A percentile compares a stretch with the other conserved stretches of the same genome.
These are phyloP conservation scores for Rhodocollybia butyracea DNA, from an alignment of 768 basidiomycete species.

Conservation along the genomic window DNA sequence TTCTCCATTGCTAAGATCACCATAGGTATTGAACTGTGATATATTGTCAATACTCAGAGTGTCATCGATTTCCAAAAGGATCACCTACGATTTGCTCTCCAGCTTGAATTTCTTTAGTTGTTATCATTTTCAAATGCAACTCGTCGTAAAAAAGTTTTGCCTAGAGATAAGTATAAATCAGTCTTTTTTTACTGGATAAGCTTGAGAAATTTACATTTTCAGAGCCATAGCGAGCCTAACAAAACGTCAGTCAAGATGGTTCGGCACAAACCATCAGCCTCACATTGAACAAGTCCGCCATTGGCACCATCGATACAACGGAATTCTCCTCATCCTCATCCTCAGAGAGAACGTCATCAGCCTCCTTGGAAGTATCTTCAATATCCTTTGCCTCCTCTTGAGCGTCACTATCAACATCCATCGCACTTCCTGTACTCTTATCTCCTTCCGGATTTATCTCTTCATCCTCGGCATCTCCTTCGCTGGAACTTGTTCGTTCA, in stretches of 20 bases:
- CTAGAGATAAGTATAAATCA: constrained; percentile 34
- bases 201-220: constrained; percentile 65
- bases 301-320: constrained; percentile 86
- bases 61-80: not conserved
- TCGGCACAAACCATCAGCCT: not conserved
- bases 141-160: constrained; percentile 84
- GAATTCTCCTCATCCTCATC: constrained; percentile 47
- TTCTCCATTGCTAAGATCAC: constrained; percentile 88
- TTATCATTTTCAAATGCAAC: constrained; percentile 69
- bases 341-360: constrained; percentile 13
- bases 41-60: not conserved
- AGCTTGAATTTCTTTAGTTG: constrained; percentile 66
- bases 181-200: not conserved
- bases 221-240: constrained; percentile 63
- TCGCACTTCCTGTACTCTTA: constrained; percentile 33
- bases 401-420: constrained; percentile 43
- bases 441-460: constrained; percentile 24
- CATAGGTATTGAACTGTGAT: constrained; percentile 90
- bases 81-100: constrained; percentile 85
- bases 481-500: constrained; percentile 40
- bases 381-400: constrained; percentile 5
- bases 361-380: constrained; percentile 10
- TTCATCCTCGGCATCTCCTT: constrained; percentile 28
- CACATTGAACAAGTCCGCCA: constrained; percentile 90
- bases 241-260: not conserved